phyloP scores from a whole-genome alignment of 2,329 filamentous ascomycete species.

The Sclerotinia spermophila region DNA sequence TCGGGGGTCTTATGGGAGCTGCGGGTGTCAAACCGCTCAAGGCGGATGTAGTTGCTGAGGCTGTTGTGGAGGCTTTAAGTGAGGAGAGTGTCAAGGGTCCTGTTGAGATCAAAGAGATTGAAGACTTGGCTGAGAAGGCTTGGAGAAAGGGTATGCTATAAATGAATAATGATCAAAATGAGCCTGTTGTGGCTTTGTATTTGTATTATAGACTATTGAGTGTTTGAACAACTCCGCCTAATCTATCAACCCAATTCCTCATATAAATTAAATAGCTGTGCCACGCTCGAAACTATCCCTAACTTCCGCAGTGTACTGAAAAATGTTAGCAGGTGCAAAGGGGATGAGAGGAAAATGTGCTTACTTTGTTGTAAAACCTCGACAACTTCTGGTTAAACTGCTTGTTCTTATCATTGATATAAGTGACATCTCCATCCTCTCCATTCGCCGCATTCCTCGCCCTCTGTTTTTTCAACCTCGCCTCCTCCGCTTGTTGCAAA shows the following conservation, averaged over 20 bases:
- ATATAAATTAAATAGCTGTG: constrained; percentile 71
- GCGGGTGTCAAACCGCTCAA: constrained; percentile 83
- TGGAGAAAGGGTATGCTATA: constrained; percentile 92
- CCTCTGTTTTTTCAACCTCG: constrained; percentile 77
- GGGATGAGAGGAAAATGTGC: constrained; percentile 22
- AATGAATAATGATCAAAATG: constrained; percentile 29
- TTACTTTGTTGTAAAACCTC: constrained; percentile 88
- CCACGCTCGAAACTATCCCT: constrained; percentile 96
- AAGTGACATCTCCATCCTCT: constrained; percentile 88
- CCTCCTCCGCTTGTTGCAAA: constrained; percentile 82
- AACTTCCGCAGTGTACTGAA: constrained; percentile 85
- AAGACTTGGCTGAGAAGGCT: constrained; percentile 71
- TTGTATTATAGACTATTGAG: constrained; percentile 18
- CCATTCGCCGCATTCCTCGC: constrained; percentile 74
- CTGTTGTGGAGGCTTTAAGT: constrained; percentile 80
- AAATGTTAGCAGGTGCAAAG: constrained; percentile 29
- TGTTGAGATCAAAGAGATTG: constrained; percentile 75
- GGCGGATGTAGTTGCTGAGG: constrained; percentile 82
- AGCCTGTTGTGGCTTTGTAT: constrained; percentile 26
- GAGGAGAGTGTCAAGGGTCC: constrained; percentile 70
- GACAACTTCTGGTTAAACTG: constrained; percentile 98
- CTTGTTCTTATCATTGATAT: constrained; percentile 99
- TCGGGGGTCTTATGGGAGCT: constrained; percentile 75
- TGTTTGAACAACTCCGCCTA: constrained; percentile 21
- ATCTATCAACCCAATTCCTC: constrained; percentile 8